Conservation (phyloP, 2,329 filamentous ascomycete genomes). For the Blastomyces parvus region DNA sequence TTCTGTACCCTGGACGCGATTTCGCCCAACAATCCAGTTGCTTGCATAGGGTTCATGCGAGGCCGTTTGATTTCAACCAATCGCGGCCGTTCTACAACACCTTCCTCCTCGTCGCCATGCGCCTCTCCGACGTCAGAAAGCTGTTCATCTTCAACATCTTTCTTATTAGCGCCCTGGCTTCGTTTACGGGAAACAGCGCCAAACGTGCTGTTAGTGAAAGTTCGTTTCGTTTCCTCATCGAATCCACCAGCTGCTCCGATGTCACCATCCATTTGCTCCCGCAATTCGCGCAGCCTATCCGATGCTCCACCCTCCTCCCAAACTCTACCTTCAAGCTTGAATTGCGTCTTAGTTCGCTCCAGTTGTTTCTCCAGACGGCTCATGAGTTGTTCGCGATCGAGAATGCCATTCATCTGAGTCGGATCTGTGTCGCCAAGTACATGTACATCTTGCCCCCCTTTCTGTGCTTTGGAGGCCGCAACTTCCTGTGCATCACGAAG, state of each 20-base stretch:
- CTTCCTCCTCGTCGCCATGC: conserved; percentile 44
- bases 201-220: conserved; percentile 64
- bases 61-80: conserved; percentile 67
- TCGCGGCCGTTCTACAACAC: conserved; percentile 67
- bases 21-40: conserved; percentile 59
- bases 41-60: conserved; percentile 51
- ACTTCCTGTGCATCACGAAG: conserved; percentile 94
- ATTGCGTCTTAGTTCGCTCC: conserved; percentile 94
- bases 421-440: conserved; percentile 59
- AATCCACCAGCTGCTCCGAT: conserved; percentile 44
- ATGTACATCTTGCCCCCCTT: conserved; percentile 39
- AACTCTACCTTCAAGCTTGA: conserved; percentile 86
- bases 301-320: conserved; percentile 84
- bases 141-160: conserved; percentile 35
- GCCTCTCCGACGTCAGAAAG: conserved; percentile 44
- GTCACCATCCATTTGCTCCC: conserved; percentile 83
- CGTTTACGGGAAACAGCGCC: conserved; percentile 57
- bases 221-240: conserved; percentile 47
- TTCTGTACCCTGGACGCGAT: conserved; percentile 66
- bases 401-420: conserved; percentile 75
- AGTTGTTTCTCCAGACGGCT: conserved; percentile 89
- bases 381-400: conserved; percentile 88
- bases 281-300: conserved; percentile 79
- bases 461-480: conserved; percentile 74
- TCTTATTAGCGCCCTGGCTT: conserved; percentile 32